Evolutionary conservation across 2,329 filamentous ascomycete species (phyloP).

Genomic region (Cercospora sojina): DNA sequence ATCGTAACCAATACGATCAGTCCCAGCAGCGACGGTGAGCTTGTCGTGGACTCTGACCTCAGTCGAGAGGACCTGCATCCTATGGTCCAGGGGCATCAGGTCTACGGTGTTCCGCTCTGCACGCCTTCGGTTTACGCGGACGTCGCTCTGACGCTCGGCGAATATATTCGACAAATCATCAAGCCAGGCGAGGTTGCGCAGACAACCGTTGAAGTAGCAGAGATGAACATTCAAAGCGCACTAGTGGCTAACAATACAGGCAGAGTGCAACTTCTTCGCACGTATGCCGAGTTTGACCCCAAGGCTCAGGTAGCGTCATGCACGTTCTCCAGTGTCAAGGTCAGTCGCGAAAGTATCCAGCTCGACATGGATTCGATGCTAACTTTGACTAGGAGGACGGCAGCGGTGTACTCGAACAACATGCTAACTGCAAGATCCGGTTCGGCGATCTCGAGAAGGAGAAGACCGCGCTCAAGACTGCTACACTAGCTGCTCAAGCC

Average conservation of each 20-base stretch:
- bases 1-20: constrained; percentile 40
- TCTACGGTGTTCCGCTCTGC: constrained; percentile 41
- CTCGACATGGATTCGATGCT: neutral
- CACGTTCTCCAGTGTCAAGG: constrained; percentile 13
- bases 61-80: constrained; percentile 42
- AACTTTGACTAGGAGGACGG: constrained; percentile 16
- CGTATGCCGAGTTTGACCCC: constrained; percentile 10
- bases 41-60: constrained; percentile 45
- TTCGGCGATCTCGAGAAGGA: constrained; percentile 30
- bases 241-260: constrained; percentile 25
- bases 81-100: constrained; percentile 48
- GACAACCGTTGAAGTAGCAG: constrained; percentile 41
- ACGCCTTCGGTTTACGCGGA: constrained; percentile 43
- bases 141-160: constrained; percentile 37
- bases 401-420: constrained; percentile 10
- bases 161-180: constrained; percentile 23
- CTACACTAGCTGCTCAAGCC: constrained; percentile 19
- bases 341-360: neutral
- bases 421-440: constrained; percentile 14
- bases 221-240: constrained; percentile 42
- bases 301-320: constrained; percentile 3
- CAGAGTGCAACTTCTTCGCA: constrained; percentile 15
- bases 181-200: neutral
- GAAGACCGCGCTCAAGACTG: constrained; percentile 25
- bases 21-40: constrained; percentile 27